These are phyloP conservation scores for Curvularia sp. DNA, from an alignment of 2,329 filamentous ascomycete species.

Conservation along the genomic window DNA sequence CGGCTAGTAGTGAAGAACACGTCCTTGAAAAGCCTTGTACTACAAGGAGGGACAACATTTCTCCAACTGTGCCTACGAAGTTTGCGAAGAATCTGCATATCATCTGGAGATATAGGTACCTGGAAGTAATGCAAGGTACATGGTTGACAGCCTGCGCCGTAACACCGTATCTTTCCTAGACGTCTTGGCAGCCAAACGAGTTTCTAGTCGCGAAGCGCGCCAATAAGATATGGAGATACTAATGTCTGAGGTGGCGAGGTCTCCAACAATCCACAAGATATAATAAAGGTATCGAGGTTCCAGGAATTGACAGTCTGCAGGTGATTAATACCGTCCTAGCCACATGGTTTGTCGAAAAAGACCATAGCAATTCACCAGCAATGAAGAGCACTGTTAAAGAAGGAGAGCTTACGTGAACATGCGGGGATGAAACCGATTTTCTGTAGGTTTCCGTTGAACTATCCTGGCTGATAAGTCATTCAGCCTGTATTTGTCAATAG, in stretches of 20 bases:
- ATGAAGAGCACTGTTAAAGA: not conserved
- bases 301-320: not conserved
- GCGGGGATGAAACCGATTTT: not conserved
- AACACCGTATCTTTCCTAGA: not conserved
- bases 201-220: not conserved
- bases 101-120: not conserved
- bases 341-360: not conserved
- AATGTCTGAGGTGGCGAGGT: not conserved
- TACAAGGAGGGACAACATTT: not conserved
- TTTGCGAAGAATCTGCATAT: not conserved
- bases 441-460: conserved; percentile 6
- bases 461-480: not conserved
- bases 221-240: not conserved
- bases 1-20: not conserved
- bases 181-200: not conserved
- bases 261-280: not conserved
- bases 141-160: conserved; percentile 4
- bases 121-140: not conserved
- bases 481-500: not conserved
- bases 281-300: not conserved
- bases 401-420: not conserved
- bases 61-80: not conserved
- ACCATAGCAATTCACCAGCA: not conserved
- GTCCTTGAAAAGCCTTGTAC: not conserved
- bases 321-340: not conserved